These are phyloP conservation scores for Inga leiocalycina DNA, from an alignment of 306 rosid genomes.

Conservation along the genomic window DNA sequence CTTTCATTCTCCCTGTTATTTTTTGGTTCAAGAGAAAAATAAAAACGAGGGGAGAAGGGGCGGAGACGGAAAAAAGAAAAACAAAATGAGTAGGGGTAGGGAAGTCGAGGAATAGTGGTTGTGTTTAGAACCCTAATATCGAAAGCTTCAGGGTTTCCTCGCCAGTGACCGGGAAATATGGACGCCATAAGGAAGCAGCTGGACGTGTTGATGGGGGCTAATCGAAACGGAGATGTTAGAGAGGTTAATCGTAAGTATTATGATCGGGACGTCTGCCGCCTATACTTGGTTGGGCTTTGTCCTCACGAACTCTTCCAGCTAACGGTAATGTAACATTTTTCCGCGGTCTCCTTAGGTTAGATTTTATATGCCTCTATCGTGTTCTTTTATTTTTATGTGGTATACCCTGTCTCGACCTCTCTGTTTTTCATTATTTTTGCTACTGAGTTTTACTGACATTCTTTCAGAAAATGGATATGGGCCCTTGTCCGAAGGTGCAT, in stretches of 20 bases:
- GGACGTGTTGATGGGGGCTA: conserved; percentile 97
- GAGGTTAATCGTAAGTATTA: conserved; percentile 96
- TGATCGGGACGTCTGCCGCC: conserved; percentile 97
- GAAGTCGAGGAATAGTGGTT: background rate
- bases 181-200: conserved; percentile 98
- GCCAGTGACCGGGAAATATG: conserved; percentile 43
- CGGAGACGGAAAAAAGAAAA: background rate
- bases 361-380: background rate
- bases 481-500: conserved; percentile 97
- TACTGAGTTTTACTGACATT: background rate
- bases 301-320: conserved; percentile 98
- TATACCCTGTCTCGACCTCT: background rate
- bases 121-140: conserved; percentile 29
- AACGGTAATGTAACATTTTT: conserved; percentile 56
- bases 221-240: conserved; percentile 96
- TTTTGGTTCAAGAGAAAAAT: background rate
- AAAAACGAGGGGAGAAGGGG: background rate
- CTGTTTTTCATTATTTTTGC: background rate
- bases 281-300: conserved; percentile 94
- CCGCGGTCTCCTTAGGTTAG: background rate
- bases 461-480: conserved; percentile 99
- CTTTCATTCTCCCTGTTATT: too few species aligned
- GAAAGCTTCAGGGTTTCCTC: background rate
- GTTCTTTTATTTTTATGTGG: background rate
- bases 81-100: background rate